Base-by-base conservation (phyloP, 2,329 filamentous ascomycete species). In the Thelonectria rubi region DNA sequence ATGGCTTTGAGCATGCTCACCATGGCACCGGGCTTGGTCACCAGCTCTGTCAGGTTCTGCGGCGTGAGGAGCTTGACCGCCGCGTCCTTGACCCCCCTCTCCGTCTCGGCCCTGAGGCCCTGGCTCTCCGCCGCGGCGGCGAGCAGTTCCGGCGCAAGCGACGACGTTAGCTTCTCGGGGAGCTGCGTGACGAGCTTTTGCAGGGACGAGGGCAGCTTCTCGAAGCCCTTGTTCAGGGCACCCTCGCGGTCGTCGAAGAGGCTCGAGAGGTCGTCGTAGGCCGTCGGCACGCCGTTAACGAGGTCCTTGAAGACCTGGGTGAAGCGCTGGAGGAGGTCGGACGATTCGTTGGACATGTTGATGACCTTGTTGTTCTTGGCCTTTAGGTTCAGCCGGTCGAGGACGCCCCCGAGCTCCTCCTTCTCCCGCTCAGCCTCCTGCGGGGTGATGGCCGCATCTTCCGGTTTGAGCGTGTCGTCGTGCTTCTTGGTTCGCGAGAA, bases 301-400 rank as follows among this genome's bases (percentile, higher is more conserved):
- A 97, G 86, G 75, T 99, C 95, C 74, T 94, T 95, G 73, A 99
- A 91, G 34, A 97, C 89, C 58, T 93, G 83, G 1, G 93, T 96
- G 82, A 99, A 99, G 64, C 89, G 88, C 55, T 88, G 86, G 53
- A 97, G 86, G 30, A 97, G 84, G 65, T 92, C 90, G 63, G 93
- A 88, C 0, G 92, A 94, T 69, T 97, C 93, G 61, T 88, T 86
- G n/a, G 91, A 92, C 59, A 97, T 85, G 12, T 89, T 90, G 76
- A 97, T 92, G 62, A 92, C 92, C 60, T 89, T 90, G 79, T 96
- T 95, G 81, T 97, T 94, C 67, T 90, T 86, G 6, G 92, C 91
- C 5, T 91, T 87, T 32, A 97, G 87, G 73, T 96, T 94, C 63
- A 99, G 85, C 46, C 91, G 86, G 72, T 97, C 91, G 26, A 99